Conservation (phyloP, 176 grass and related monocot species). For the Carex myosuroides region DNA sequence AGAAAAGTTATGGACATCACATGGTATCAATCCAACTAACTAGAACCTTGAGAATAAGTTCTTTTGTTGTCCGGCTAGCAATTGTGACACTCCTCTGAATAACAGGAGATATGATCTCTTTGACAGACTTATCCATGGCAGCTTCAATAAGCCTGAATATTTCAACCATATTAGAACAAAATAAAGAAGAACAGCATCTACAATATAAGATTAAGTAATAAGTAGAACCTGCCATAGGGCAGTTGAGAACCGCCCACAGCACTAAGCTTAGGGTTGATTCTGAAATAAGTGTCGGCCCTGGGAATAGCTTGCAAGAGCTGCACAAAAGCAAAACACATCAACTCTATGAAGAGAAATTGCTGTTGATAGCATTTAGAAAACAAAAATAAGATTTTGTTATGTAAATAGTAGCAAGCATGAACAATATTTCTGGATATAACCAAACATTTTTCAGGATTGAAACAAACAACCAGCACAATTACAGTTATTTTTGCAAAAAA, state of each 20-base stretch:
- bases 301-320: slow-evolving; percentile 91
- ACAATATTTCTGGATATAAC: background rate
- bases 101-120: slow-evolving; percentile 88
- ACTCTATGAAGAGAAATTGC: slow-evolving; percentile 9
- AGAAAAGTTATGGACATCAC: background rate
- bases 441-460: background rate
- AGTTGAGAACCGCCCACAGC: slow-evolving; percentile 58
- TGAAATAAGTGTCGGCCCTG: slow-evolving; percentile 68
- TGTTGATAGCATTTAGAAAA: background rate
- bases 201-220: slow-evolving; percentile 8
- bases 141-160: slow-evolving; percentile 67
- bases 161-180: slow-evolving; percentile 9
- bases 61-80: slow-evolving; percentile 87
- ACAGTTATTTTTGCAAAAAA: background rate
- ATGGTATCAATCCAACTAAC: slow-evolving; percentile 1
- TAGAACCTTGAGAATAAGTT: slow-evolving; percentile 89
- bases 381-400: background rate
- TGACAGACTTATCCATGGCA: slow-evolving; percentile 89
- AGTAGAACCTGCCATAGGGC: slow-evolving; percentile 66
- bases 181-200: background rate
- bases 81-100: slow-evolving; percentile 98
- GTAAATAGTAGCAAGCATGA: background rate
- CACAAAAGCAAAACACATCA: slow-evolving; percentile 22
- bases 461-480: background rate
- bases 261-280: slow-evolving; percentile 88